Conservation (phyloP, 495 filamentous ascomycete genomes). For the Pyrenula aspistea region DNA sequence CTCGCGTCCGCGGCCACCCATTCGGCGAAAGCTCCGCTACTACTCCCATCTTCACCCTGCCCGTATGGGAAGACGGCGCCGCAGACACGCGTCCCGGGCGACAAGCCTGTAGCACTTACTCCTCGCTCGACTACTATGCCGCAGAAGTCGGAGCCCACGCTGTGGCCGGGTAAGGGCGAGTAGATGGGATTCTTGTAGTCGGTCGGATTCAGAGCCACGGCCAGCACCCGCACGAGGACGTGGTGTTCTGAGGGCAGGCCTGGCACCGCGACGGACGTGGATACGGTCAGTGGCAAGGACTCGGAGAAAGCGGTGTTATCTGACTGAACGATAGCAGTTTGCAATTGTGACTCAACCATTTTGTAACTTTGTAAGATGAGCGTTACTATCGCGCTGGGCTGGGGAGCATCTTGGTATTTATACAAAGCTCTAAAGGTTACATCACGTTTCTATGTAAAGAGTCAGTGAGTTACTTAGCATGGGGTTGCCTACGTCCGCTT, state of each 20-base stretch:
- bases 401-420: too few species aligned
- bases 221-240: slow-evolving; percentile 24
- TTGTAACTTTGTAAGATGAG: too few species aligned
- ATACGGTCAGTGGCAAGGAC: background rate
- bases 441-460: too few species aligned
- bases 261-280: background rate
- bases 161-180: slow-evolving; percentile 9
- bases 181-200: slow-evolving; percentile 33
- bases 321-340: background rate
- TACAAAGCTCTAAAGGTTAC: too few species aligned
- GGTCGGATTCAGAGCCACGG: slow-evolving; percentile 36
- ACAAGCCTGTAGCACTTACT: slow-evolving; percentile 15
- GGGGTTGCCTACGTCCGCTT: too few species aligned
- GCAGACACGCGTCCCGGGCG: slow-evolving; percentile 19
- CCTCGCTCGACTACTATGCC: slow-evolving; percentile 34
- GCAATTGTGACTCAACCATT: too few species aligned
- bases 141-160: slow-evolving; percentile 35
- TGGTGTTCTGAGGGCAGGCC: slow-evolving; percentile 11
- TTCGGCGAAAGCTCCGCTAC: slow-evolving; percentile 33
- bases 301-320: background rate
- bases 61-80: slow-evolving; percentile 24
- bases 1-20: slow-evolving; percentile 30
- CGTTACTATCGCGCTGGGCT: too few species aligned
- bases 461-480: too few species aligned
- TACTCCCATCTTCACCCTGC: slow-evolving; percentile 26